These are phyloP conservation scores for Thozetella sp. DNA, from an alignment of 495 filamentous ascomycete genomes.

Conservation along the genomic window DNA sequence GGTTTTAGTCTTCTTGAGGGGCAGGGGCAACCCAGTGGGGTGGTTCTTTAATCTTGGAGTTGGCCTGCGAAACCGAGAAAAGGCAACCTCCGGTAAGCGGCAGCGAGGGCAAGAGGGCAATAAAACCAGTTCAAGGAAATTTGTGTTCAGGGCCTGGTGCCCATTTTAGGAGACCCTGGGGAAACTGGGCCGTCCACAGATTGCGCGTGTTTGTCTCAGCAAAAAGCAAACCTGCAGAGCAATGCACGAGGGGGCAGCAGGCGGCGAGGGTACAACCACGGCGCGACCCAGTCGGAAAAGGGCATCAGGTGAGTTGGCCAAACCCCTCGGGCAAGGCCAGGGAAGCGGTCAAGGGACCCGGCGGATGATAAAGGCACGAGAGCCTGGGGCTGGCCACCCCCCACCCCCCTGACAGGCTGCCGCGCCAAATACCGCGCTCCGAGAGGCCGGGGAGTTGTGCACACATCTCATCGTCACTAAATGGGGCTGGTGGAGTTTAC, in stretches of 20 bases:
- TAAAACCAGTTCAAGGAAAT: not conserved
- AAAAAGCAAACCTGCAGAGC: not conserved
- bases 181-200: not conserved
- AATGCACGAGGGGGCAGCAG: not conserved
- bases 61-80: too few species aligned
- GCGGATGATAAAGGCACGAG: not conserved
- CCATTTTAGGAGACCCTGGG: not conserved
- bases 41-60: too few species aligned
- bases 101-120: too few species aligned
- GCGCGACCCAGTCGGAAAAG: not conserved
- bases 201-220: not conserved
- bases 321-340: not conserved
- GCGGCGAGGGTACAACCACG: not conserved
- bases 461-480: not conserved
- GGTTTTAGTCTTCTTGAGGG: too few species aligned
- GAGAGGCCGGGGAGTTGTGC: not conserved
- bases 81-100: too few species aligned
- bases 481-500: not conserved
- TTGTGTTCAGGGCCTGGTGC: not conserved
- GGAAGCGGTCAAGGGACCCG: not conserved
- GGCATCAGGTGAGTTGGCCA: not conserved
- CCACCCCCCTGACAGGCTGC: not conserved
- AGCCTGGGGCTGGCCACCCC: not conserved
- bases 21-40: too few species aligned
- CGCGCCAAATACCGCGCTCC: not conserved